Percentiles rank a stretch among this genome's conserved stretches.
phyloP scores from a whole-genome alignment of 139 green algal species.

The Chlamydomonas applanata region DNA sequence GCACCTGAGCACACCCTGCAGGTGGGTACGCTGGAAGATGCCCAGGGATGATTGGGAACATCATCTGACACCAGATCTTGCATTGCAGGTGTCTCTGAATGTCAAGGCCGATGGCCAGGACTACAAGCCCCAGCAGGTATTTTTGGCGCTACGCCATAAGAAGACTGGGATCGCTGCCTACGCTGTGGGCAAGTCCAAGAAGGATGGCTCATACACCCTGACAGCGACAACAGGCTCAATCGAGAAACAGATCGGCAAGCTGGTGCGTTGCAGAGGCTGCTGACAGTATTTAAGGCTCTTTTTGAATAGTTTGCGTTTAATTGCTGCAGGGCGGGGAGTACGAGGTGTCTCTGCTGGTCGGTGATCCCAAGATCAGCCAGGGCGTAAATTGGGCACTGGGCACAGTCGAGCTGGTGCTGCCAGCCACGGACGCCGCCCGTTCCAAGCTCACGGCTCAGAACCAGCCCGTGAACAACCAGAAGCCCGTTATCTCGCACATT shows the following conservation, averaged over 20 bases:
- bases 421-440: constrained; percentile 6
- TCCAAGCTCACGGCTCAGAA: constrained; percentile 13
- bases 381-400: constrained; percentile 30
- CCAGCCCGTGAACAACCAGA: constrained; percentile 36
- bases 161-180: constrained; percentile 30
- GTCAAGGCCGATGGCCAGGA: constrained; percentile 16
- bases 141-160: constrained; percentile 33
- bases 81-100: constrained; percentile 25
- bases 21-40: too few species aligned
- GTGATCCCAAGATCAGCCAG: constrained; percentile 23
- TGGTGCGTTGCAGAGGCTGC: constrained; percentile 22
- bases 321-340: constrained; percentile 39
- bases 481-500: constrained; percentile 49
- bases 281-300: neutral
- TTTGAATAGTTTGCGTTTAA: neutral
- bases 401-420: constrained; percentile 25
- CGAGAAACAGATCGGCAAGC: constrained; percentile 45
- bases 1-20: too few species aligned
- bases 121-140: constrained; percentile 47
- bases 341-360: constrained; percentile 34
- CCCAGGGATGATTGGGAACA: too few species aligned
- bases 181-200: constrained; percentile 37
- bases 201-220: constrained; percentile 20
- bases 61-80: too few species aligned
- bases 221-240: constrained; percentile 10